Percentiles rank a stretch among this genome's conserved stretches.
These are phyloP conservation scores for Trichoderma hamatum DNA, from an alignment of 2,329 filamentous ascomycete species.

Conservation along the genomic window DNA sequence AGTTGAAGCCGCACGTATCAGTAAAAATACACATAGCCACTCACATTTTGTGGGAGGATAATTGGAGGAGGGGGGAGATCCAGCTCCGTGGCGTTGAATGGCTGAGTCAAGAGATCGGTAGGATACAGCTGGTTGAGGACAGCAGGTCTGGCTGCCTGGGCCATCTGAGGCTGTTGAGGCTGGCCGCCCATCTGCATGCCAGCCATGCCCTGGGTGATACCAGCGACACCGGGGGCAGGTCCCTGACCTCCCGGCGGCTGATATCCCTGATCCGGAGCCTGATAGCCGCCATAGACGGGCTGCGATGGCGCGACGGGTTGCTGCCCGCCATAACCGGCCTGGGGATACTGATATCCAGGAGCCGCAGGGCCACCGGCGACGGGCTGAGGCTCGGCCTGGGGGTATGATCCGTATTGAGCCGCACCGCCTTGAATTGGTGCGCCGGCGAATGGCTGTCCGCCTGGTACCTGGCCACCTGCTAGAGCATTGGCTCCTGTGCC, in stretches of 20 bases:
- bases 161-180: conserved; percentile 45
- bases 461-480: conserved; percentile 51
- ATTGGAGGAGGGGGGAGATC: conserved; percentile 91
- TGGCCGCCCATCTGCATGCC: conserved; percentile 74
- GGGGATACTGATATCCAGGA: conserved; percentile 48
- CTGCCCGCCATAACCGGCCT: conserved; percentile 48
- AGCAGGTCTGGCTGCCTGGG: conserved; percentile 49
- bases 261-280: conserved; percentile 65
- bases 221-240: conserved; percentile 59
- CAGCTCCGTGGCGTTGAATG: conserved; percentile 91
- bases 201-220: conserved; percentile 82
- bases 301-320: conserved; percentile 45
- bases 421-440: conserved; percentile 46
- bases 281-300: conserved; percentile 44
- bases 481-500: conserved; percentile 81
- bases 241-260: conserved; percentile 51
- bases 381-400: conserved; percentile 52
- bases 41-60: conserved; percentile 86
- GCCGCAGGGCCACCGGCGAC: conserved; percentile 37
- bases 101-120: conserved; percentile 87
- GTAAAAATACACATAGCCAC: conserved; percentile 37
- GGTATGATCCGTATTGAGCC: conserved; percentile 63
- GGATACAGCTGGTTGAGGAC: conserved; percentile 87
- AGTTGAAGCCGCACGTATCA: conserved; percentile 36
- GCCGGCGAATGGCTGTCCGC: conserved; percentile 51